These are phyloP conservation scores for Pterocarpus macrocarpus DNA, from an alignment of 306 rosid genomes.

Conservation along the genomic window DNA sequence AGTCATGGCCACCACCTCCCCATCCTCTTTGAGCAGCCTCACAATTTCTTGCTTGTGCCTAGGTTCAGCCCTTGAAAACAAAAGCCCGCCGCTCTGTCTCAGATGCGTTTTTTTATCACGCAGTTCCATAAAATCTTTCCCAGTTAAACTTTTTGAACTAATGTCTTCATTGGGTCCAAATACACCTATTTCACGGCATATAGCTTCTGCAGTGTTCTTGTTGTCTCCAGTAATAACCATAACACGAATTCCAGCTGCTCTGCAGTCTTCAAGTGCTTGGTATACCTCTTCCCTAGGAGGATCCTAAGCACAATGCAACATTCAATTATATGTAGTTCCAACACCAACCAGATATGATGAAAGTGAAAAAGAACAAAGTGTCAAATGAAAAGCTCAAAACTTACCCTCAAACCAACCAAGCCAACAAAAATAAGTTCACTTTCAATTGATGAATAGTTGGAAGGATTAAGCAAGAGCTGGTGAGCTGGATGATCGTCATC, in stretches of 20 bases:
- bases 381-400: conserved; percentile 49
- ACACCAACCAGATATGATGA: conserved; percentile 25
- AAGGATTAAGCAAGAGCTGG: conserved; percentile 82
- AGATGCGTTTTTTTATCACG: conserved; percentile 63
- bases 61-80: conserved; percentile 99
- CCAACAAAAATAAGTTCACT: conserved; percentile 86
- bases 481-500: conserved; percentile 94
- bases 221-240: conserved; percentile 97
- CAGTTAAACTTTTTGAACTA: conserved; percentile 75
- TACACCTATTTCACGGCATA: conserved; percentile 93
- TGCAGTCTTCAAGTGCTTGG: conserved; percentile 90
- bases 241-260: conserved; percentile 95
- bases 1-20: conserved; percentile 93
- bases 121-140: conserved; percentile 76
- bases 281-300: conserved; percentile 93
- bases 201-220: conserved; percentile 93
- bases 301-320: conserved; percentile 63
- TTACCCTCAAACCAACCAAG: conserved; percentile 87
- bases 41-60: conserved; percentile 94
- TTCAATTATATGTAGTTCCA: conserved; percentile 24
- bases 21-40: conserved; percentile 86
- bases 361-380: conserved; percentile 23
- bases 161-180: conserved; percentile 72
- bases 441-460: conserved; percentile 84
- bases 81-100: conserved; percentile 76